phyloP scores from a whole-genome alignment of 1,139 yeast genomes.

The Candida sanyaensis region DNA sequence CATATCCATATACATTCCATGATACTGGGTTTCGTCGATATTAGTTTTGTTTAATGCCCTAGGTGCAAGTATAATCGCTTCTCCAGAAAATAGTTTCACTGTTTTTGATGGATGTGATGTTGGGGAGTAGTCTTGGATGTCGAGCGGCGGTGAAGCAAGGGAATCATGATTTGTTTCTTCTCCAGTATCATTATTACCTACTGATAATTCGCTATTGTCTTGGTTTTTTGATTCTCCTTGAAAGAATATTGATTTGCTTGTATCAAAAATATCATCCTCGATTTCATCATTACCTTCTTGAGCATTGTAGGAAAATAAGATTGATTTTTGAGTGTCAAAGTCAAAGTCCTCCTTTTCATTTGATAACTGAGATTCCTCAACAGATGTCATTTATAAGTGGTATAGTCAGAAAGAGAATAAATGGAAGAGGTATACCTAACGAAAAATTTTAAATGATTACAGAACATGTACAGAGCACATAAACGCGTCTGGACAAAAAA shows the following conservation, averaged over 20 bases:
- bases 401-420: too few species aligned
- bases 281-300: not conserved
- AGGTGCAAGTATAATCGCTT: slow-evolving; percentile 21
- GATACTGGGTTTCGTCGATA: slow-evolving; percentile 7
- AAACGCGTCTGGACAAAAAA: too few species aligned
- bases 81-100: slow-evolving; percentile 30
- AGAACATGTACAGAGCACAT: too few species aligned
- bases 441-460: too few species aligned
- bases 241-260: not conserved
- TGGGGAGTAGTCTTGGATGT: slow-evolving; percentile 3
- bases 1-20: slow-evolving; percentile 28
- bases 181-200: not conserved
- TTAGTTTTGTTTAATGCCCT: slow-evolving; percentile 10
- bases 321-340: not conserved
- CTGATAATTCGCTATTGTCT: not conserved
- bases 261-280: not conserved
- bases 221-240: not conserved
- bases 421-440: too few species aligned
- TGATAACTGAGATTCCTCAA: not conserved
- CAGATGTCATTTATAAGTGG: not conserved
- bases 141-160: not conserved
- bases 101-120: slow-evolving; percentile 14
- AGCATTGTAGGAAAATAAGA: not conserved
- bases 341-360: not conserved
- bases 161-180: not conserved